Percentiles rank a stretch among this genome's conserved stretches.
Conservation (phyloP, 2,329 filamentous ascomycete genomes). For the Penicillium oxalicum region DNA sequence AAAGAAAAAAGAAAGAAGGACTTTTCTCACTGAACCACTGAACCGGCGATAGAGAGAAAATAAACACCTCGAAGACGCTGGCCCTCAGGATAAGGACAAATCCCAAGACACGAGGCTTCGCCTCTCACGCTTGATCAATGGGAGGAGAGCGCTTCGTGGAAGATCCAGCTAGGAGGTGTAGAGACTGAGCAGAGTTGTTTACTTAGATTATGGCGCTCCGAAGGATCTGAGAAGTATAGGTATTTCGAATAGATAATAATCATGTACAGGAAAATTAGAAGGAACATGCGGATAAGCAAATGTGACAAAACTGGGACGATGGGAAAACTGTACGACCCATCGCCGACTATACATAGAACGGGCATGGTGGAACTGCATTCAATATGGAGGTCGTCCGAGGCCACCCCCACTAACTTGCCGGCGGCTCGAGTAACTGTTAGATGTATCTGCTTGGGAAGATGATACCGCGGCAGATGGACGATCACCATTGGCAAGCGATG, state of each 20-base stretch:
- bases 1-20: too few species aligned
- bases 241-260: constrained; percentile 12
- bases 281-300: background rate
- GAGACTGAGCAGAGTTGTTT: too few species aligned
- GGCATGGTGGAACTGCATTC: constrained; percentile 4
- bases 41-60: too few species aligned
- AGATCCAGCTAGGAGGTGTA: too few species aligned
- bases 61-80: too few species aligned
- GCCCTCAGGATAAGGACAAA: too few species aligned
- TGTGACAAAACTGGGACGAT: background rate
- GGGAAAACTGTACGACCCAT: constrained; percentile 4
- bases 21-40: too few species aligned
- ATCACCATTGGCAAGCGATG: constrained; percentile 13
- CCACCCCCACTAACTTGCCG: constrained; percentile 24
- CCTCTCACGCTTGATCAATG: too few species aligned
- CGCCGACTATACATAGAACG: constrained; percentile 12
- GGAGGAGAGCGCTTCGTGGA: too few species aligned
- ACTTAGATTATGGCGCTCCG: too few species aligned
- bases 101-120: too few species aligned
- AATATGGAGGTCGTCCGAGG: constrained; percentile 33
- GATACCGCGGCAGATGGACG: constrained; percentile 10
- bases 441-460: constrained; percentile 7
- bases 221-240: background rate
- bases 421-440: constrained; percentile 12
- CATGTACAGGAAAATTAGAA: constrained; percentile 13